phyloP scores from a whole-genome alignment of 306 rosid genomes.

The Acacia confusa region DNA sequence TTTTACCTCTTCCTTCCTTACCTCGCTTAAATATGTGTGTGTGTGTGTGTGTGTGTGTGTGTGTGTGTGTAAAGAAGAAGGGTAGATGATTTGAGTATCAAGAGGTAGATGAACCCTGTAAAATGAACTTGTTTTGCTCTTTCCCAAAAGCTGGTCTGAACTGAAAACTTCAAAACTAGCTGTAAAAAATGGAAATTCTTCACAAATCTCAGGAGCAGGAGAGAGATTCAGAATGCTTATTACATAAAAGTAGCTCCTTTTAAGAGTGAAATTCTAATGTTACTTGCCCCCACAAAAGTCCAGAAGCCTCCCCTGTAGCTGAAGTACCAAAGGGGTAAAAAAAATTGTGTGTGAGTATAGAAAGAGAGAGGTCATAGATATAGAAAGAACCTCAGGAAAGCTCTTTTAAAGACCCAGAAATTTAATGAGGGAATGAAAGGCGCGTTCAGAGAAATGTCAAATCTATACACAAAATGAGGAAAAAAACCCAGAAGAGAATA shows the following conservation, averaged over 20 bases:
- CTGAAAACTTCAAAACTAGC: conserved; percentile 13
- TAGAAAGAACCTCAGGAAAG: conserved; percentile 26
- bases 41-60: too few relatives aligned
- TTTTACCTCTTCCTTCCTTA: conserved; percentile 14
- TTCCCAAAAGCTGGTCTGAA: background rate
- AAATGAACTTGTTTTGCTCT: conserved; percentile 23
- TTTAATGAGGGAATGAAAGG: conserved; percentile 14
- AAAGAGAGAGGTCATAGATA: background rate
- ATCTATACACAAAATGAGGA: conserved; percentile 23
- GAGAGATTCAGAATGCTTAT: background rate
- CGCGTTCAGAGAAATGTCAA: conserved; percentile 1
- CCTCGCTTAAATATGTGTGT: background rate
- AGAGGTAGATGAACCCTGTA: conserved; percentile 12
- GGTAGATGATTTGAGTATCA: conserved; percentile 12
- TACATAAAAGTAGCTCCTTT: background rate
- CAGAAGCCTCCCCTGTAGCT: background rate
- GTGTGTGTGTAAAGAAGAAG: too few relatives aligned
- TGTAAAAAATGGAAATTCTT: background rate
- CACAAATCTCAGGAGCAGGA: conserved; percentile 1
- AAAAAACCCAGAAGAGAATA: conserved; percentile 10
- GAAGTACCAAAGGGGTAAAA: background rate
- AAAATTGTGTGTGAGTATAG: background rate
- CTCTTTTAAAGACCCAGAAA: conserved; percentile 19
- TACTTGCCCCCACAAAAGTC: conserved; percentile 29
- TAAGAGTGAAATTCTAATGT: background rate